Evolutionary conservation across 768 basidiomycete genomes (phyloP), one percentile per base, ranked within the genome.

Genomic region (Piloderma croceum): DNA sequence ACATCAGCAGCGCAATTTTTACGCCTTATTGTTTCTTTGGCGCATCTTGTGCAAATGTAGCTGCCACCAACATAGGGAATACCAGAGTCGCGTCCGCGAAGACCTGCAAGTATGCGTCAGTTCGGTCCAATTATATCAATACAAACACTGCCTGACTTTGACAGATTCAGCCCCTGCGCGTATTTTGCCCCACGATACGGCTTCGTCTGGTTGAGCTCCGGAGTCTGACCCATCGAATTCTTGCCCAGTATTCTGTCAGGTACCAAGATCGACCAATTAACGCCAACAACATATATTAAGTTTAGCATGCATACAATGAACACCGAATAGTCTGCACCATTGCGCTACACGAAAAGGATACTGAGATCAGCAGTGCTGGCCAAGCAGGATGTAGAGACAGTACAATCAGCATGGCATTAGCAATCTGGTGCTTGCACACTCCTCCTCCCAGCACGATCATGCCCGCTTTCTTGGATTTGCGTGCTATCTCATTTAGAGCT

Each of bases 221-320:
- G 93, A 93, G 60, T 98, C 94, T 6, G 92, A 97, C 2, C 96
- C 96, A 59, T 99, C 96, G 50, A 96, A 99, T 68, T 99, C 96
- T 68, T 99, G 92, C 0, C 94, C 96, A 2, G 96, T 99, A 56
- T 98, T 99, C 88, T 90, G 47, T 1, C 17, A 45, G 20, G 31
- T n/a, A n/a, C n/a, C n/a, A n/a, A n/a, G n/a, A n/a, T n/a, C n/a
- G n/a, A n/a, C n/a, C n/a, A 10, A 10, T 13, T 9, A n/a, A 15
- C 18, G 25, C 34, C 15, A 34, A 24, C 25, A 24, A 13, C 22
- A n/a, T n/a, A n/a, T n/a, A n/a, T n/a, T n/a, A n/a, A n/a, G n/a
- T n/a, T n/a, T n/a, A n/a, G n/a, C n/a, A n/a, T n/a, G 60, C 83
- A 46, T 49, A 88, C 88, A 48, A 99, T 93, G 58, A 84, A 99